phyloP scores from a whole-genome alignment of 352 stramenopile species.

The Ophiocytium majus region DNA sequence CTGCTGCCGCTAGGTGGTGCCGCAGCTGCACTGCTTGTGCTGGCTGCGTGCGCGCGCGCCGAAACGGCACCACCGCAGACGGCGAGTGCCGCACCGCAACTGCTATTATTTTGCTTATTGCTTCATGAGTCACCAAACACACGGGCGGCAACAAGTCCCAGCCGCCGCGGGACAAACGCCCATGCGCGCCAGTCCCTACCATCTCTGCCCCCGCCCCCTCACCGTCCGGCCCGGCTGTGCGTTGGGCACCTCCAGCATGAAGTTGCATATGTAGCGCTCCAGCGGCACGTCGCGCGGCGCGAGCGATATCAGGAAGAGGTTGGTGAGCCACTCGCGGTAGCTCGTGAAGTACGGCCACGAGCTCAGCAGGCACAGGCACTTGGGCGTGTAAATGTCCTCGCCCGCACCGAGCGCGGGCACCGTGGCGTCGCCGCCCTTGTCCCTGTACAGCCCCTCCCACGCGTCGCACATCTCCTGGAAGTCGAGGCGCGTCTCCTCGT shows the following conservation, averaged over 20 bases:
- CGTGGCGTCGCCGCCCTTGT: not conserved
- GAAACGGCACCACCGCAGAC: too few relatives aligned
- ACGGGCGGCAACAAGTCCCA: too few relatives aligned
- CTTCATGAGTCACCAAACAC: too few relatives aligned
- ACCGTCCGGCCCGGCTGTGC: constrained; percentile 52
- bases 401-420: constrained; percentile 7
- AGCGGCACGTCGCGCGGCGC: constrained; percentile 47
- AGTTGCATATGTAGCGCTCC: constrained; percentile 60
- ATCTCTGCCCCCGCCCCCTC: too few relatives aligned
- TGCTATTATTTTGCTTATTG: too few relatives aligned
- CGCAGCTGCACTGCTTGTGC: too few relatives aligned
- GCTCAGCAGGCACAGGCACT: constrained; percentile 60
- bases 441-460: constrained; percentile 19
- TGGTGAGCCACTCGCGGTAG: constrained; percentile 59
- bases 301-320: constrained; percentile 59
- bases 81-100: too few relatives aligned
- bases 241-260: constrained; percentile 58
- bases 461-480: constrained; percentile 41
- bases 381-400: constrained; percentile 51
- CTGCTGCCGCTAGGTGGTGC: too few relatives aligned
- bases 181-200: too few relatives aligned
- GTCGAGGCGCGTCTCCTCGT: constrained; percentile 26
- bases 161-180: too few relatives aligned
- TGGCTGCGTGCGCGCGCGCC: too few relatives aligned
- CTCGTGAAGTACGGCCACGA: constrained; percentile 58